phyloP scores from a whole-genome alignment of 495 filamentous ascomycete genomes.

The Penicillium silybi region DNA sequence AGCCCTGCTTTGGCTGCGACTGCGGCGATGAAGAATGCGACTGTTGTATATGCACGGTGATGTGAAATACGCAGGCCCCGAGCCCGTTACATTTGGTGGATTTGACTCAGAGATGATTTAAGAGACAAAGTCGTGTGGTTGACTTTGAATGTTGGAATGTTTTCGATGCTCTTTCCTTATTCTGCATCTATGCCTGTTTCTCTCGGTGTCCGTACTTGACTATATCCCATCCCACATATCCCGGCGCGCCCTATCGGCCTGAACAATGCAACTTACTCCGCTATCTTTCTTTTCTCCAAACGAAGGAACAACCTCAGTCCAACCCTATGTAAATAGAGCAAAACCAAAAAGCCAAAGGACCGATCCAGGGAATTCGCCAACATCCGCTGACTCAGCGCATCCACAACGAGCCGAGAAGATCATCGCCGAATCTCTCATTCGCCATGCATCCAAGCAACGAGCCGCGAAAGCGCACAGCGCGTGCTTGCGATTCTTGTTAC shows the following conservation, averaged over 20 bases:
- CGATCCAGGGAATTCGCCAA: background rate
- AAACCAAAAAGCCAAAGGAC: background rate
- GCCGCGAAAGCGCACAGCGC: slow-evolving; percentile 28
- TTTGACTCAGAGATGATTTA: background rate
- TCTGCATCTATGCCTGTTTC: background rate
- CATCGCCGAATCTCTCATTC: background rate
- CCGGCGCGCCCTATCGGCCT: background rate
- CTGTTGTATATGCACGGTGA: slow-evolving; percentile 44
- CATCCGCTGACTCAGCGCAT: slow-evolving; percentile 17
- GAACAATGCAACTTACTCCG: background rate
- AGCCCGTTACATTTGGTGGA: background rate
- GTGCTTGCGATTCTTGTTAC: slow-evolving; percentile 51
- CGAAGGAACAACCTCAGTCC: background rate
- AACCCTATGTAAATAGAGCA: background rate
- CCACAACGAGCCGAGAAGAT: background rate
- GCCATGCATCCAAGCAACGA: slow-evolving; percentile 16
- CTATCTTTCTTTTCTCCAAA: background rate
- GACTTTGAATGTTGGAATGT: background rate
- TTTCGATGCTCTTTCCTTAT: background rate
- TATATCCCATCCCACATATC: background rate
- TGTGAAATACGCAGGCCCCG: slow-evolving; percentile 21
- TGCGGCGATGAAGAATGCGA: slow-evolving; percentile 44
- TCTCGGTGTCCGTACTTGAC: background rate
- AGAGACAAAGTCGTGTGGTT: background rate
- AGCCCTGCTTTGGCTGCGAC: slow-evolving; percentile 45